Conservation (phyloP, 176 grass and related monocot genomes). For the Avena insularis region DNA sequence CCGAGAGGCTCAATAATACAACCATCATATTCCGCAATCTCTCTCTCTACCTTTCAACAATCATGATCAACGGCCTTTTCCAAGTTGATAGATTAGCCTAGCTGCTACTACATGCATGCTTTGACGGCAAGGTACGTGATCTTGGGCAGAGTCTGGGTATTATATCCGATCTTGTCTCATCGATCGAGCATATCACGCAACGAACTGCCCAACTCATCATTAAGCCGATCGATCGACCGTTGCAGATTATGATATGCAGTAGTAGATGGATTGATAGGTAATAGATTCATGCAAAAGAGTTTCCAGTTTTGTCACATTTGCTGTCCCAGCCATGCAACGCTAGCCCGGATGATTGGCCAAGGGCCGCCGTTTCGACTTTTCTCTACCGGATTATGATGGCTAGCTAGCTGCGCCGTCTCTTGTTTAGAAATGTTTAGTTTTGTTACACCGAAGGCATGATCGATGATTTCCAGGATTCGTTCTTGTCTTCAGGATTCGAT, state of each 20-base stretch:
- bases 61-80: background rate
- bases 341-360: slow-evolving; percentile 2
- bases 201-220: slow-evolving; percentile 23
- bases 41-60: no score
- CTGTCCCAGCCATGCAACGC: background rate
- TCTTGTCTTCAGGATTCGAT: no score
- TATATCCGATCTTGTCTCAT: background rate
- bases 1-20: no score
- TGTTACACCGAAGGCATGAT: no score
- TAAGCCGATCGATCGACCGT: background rate
- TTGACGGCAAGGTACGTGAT: slow-evolving; percentile 29
- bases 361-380: background rate
- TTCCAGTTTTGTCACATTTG: slow-evolving; percentile 45
- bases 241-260: slow-evolving; percentile 2
- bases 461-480: no score
- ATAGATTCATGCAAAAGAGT: background rate
- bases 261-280: background rate
- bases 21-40: no score
- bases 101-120: no score
- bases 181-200: slow-evolving; percentile 14
- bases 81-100: background rate
- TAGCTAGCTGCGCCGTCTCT: background rate
- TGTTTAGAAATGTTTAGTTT: no score
- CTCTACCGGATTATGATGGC: background rate
- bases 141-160: background rate